Conservation (phyloP, 179 eudicot species). For the Silene vulgaris region DNA sequence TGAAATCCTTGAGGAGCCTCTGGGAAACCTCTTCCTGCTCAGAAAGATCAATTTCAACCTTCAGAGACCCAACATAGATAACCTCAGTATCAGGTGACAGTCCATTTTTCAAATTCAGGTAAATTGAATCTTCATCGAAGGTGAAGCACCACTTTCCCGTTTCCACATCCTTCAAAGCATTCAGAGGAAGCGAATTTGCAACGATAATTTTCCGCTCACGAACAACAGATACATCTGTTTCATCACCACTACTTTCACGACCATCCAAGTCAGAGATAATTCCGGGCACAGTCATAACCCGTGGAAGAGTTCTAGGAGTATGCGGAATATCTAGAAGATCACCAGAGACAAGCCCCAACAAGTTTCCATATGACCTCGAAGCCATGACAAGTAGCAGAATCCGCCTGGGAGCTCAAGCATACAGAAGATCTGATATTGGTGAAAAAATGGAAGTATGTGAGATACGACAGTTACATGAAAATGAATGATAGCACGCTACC, state of each 20-base stretch:
- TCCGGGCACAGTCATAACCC: conserved; percentile 78
- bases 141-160: conserved; percentile 61
- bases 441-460: not conserved
- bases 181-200: conserved; percentile 71
- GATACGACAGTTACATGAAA: conserved; percentile 4
- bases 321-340: conserved; percentile 53
- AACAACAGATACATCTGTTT: conserved; percentile 40
- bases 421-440: conserved; percentile 26
- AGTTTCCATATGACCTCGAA: conserved; percentile 61
- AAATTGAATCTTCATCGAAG: conserved; percentile 64
- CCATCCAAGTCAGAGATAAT: conserved; percentile 55
- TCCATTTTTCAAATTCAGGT: conserved; percentile 70
- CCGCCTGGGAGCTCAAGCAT: conserved; percentile 24
- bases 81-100: conserved; percentile 63
- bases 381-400: conserved; percentile 38
- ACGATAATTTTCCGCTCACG: conserved; percentile 65
- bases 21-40: conserved; percentile 86
- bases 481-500: not conserved
- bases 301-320: conserved; percentile 66
- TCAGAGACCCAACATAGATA: conserved; percentile 75
- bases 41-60: conserved; percentile 54
- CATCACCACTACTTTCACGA: conserved; percentile 49
- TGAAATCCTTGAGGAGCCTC: conserved; percentile 64
- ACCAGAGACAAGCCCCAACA: conserved; percentile 59
- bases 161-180: conserved; percentile 48